Evolutionary conservation across 768 basidiomycete species (phyloP), one percentile per base, ranked within the genome.

Genomic region (Trametes cinnabarina): DNA sequence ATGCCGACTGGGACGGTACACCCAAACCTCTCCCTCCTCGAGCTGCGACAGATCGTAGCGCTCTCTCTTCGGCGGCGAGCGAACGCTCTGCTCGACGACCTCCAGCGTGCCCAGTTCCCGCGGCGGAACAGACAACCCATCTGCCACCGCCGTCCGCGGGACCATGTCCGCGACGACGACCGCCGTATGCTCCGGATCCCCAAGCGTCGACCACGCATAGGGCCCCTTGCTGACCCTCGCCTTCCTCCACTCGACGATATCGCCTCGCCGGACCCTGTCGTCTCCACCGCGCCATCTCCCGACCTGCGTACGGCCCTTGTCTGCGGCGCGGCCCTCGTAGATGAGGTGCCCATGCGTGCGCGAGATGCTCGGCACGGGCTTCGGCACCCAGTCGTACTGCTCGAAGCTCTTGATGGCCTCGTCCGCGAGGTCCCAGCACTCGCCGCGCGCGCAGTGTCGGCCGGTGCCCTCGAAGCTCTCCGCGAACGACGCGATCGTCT

Each of bases 371-470:
- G 74, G 76, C 15, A 83, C 67, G 35, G 82, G 81, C 57, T 73
- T 72, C 17, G 78, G 75, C 41, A 77, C 69, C 57, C 77, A 76
- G 48, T 77, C 74, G 64, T 69, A 74, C 19, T 74, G 69, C 4
- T 71, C 66, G 61, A 78, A 76, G 44, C 74, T 71, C 52, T 74
- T 73, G 54, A 85, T 71, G 26, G 74, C 81, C 68, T 82, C 76
- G 61, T 73, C 70, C 15, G 83, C 82, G 30, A 85, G 66, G 70
- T 83, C 81, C 83, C 83, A 84, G 66, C 82, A 83, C 62, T 82
- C 81, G 35, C 81, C 80, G 23, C 76, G 76, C n/a, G 72, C 80
- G 55, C 82, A 78, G 49, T 73, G 77, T 54, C 71, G 61, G 5
- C 78, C 77, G 1, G 74, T 69, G 3, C 69, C 76, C 37, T 73